These are phyloP conservation scores for Fusarium sp. DNA, from an alignment of 2,329 filamentous ascomycete genomes.

Conservation along the genomic window DNA sequence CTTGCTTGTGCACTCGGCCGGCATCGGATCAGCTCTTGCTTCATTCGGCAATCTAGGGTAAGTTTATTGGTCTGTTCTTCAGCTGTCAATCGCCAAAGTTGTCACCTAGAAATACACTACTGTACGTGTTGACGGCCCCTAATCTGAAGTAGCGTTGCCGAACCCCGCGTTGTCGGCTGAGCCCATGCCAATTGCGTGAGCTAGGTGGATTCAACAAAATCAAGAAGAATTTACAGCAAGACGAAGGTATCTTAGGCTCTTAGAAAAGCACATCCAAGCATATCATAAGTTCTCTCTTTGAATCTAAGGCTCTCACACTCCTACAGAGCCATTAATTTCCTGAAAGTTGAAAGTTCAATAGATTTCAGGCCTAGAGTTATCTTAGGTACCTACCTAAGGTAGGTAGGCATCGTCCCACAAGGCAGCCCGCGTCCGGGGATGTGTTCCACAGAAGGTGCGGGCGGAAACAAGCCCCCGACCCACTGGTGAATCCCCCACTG, in stretches of 20 bases:
- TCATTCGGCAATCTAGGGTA: conserved; percentile 27
- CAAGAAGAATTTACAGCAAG: not conserved
- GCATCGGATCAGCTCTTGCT: not conserved
- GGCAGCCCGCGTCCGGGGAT: conserved; percentile 7
- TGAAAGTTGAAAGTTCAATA: too few relatives aligned
- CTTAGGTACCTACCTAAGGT: not conserved
- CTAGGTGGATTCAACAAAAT: not conserved
- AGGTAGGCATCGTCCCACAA: conserved; percentile 35
- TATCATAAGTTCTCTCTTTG: too few relatives aligned
- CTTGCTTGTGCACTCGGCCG: not conserved
- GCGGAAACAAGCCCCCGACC: conserved; percentile 6
- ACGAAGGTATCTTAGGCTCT: not conserved
- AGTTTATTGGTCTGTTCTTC: conserved; percentile 23
- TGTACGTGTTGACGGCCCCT: conserved; percentile 30
- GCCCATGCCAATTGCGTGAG: conserved; percentile 13
- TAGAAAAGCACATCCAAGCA: not conserved
- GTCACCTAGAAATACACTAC: conserved; percentile 17
- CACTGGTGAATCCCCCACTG: conserved; percentile 5
- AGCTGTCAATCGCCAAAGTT: conserved; percentile 26
- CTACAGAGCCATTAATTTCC: too few relatives aligned
- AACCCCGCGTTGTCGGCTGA: conserved; percentile 45
- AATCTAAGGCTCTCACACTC: not conserved
- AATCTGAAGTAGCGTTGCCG: conserved; percentile 37
- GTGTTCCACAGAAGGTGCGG: conserved; percentile 15
- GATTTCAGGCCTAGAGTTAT: too few relatives aligned